A percentile compares a stretch with the other conserved stretches of the same genome.
Evolutionary conservation across 116 monocot genomes (phyloP).

Genomic region (Zostera marina): DNA sequence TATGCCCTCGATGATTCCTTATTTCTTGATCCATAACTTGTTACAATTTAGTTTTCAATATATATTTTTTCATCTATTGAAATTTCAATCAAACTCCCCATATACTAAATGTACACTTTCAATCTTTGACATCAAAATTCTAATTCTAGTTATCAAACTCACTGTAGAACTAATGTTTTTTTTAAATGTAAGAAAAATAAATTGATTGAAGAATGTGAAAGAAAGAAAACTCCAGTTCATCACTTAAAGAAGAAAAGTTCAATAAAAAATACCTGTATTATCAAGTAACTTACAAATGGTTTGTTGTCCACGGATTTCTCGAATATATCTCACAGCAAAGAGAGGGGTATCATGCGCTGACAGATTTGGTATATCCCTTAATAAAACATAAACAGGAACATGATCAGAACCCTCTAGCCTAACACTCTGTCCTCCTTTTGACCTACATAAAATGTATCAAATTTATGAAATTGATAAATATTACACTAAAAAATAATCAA

Average conservation of each 20-base stretch:
- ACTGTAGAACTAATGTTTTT: too few species aligned
- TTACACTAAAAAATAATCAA: constrained; percentile 2
- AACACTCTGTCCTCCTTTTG: constrained; percentile 69
- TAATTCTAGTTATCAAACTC: too few species aligned
- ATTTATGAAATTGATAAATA: constrained; percentile 1
- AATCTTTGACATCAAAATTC: too few species aligned
- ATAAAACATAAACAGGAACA: constrained; percentile 54
- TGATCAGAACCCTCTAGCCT: constrained; percentile 98
- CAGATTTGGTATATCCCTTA: constrained; percentile 51
- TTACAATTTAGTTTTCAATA: too few species aligned
- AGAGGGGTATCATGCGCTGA: constrained; percentile 52
- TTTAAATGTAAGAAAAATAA: too few species aligned
- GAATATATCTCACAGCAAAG: constrained; percentile 70
- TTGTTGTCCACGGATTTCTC: constrained; percentile 83
- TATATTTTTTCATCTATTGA: too few species aligned
- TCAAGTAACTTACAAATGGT: constrained; percentile 60
- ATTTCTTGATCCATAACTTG: too few species aligned
- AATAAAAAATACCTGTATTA: not conserved
- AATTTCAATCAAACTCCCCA: too few species aligned
- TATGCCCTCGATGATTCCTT: too few species aligned
- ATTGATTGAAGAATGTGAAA: too few species aligned
- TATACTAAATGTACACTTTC: too few species aligned
- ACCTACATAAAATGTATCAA: constrained; percentile 36
- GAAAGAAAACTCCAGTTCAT: not conserved
- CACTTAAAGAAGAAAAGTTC: not conserved